Conservation (phyloP, 805 yeast species). For the Nakazawaea populi region DNA sequence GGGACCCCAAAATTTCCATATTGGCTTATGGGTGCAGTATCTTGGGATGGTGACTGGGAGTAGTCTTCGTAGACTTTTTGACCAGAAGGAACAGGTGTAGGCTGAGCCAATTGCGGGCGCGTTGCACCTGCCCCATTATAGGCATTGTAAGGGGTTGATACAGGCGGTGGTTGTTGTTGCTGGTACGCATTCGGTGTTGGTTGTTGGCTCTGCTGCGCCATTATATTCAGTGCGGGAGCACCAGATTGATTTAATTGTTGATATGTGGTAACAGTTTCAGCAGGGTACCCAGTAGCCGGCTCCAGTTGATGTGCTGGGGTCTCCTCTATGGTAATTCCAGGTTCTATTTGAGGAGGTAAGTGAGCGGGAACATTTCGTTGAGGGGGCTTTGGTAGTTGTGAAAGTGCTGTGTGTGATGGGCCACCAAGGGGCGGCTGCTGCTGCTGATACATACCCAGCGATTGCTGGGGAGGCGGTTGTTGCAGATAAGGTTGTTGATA, state of each 20-base stretch:
- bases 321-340: conserved; percentile 6
- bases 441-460: conserved; percentile 11
- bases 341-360: conserved; percentile 14
- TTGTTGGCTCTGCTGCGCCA: conserved; percentile 11
- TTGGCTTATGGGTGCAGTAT: background rate
- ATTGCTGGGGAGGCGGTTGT: conserved; percentile 15
- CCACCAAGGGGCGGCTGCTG: background rate
- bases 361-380: background rate
- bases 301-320: conserved; percentile 1
- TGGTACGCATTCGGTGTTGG: background rate
- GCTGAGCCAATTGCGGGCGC: conserved; percentile 1
- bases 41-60: background rate
- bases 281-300: conserved; percentile 6
- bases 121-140: background rate
- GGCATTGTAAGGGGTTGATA: background rate
- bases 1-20: conserved; percentile 10
- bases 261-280: conserved; percentile 13
- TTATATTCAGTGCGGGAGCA: conserved; percentile 1
- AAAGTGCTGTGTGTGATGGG: background rate
- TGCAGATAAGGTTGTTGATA: conserved; percentile 11
- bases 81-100: background rate
- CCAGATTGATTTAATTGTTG: conserved; percentile 6
- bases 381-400: background rate
- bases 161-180: background rate
- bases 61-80: background rate